Conservation (phyloP, 352 stramenopile genomes). For the Globisporangium spiculum region DNA sequence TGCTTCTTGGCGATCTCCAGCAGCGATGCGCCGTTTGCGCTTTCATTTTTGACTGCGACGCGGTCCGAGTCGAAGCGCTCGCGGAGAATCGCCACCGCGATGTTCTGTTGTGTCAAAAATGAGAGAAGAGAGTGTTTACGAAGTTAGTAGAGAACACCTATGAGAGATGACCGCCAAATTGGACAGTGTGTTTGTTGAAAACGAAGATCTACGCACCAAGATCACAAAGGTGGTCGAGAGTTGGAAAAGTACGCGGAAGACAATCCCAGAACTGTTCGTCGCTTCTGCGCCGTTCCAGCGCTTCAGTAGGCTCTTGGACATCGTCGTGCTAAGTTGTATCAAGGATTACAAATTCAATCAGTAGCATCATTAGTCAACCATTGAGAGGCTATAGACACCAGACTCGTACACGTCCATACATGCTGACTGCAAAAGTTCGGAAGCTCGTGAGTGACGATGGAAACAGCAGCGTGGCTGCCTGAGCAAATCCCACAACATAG, state of each 20-base stretch:
- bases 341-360: neutral
- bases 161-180: neutral
- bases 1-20: conserved; percentile 55
- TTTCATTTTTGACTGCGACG: neutral
- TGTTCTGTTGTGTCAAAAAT: conserved; percentile 31
- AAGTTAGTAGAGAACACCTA: neutral
- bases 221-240: conserved; percentile 40
- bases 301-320: conserved; percentile 23
- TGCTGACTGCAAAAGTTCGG: conserved; percentile 36
- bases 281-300: neutral
- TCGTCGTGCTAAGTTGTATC: conserved; percentile 25
- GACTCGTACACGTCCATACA: conserved; percentile 28
- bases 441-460: conserved; percentile 29
- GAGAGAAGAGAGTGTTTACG: neutral
- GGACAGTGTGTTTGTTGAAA: neutral
- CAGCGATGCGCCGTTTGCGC: conserved; percentile 35
- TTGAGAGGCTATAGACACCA: neutral
- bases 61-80: conserved; percentile 50
- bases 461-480: conserved; percentile 45
- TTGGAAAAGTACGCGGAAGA: conserved; percentile 39
- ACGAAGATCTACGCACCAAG: conserved; percentile 24
- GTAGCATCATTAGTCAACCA: neutral
- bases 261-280: conserved; percentile 2
- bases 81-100: conserved; percentile 54
- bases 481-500: conserved; percentile 46